These are phyloP conservation scores for Hymenotorrendiella dingleyae DNA, from an alignment of 2,329 filamentous ascomycete genomes.

Conservation along the genomic window DNA sequence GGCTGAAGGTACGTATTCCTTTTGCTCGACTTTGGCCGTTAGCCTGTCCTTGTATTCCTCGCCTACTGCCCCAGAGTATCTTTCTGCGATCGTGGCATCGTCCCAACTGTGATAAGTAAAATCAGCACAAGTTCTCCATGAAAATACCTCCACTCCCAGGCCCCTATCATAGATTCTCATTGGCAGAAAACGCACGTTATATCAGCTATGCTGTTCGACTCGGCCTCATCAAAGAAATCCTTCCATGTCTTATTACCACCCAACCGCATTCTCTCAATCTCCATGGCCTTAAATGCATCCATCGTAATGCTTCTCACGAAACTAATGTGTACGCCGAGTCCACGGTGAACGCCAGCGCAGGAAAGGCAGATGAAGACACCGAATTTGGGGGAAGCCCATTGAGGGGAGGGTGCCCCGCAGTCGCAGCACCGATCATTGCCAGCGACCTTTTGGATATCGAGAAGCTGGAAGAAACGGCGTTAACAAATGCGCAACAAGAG, in stretches of 20 bases:
- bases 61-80: slow-evolving; percentile 83
- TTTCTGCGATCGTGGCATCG: slow-evolving; percentile 80
- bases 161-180: neutral
- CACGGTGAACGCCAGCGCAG: slow-evolving; percentile 90
- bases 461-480: slow-evolving; percentile 52
- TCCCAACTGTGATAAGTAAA: slow-evolving; percentile 48
- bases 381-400: slow-evolving; percentile 98
- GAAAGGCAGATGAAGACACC: slow-evolving; percentile 97
- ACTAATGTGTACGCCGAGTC: slow-evolving; percentile 94
- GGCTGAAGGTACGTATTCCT: slow-evolving; percentile 73
- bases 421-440: slow-evolving; percentile 91
- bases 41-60: slow-evolving; percentile 95
- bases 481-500: slow-evolving; percentile 6
- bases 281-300: slow-evolving; percentile 92
- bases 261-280: slow-evolving; percentile 89
- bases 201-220: slow-evolving; percentile 59
- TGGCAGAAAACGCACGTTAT: slow-evolving; percentile 32
- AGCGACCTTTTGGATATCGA: slow-evolving; percentile 83
- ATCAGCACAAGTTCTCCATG: neutral
- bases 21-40: slow-evolving; percentile 79
- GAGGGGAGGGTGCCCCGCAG: slow-evolving; percentile 89
- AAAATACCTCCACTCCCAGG: neutral
- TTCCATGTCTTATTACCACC: slow-evolving; percentile 88
- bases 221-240: slow-evolving; percentile 74
- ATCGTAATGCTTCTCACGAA: slow-evolving; percentile 97